These are phyloP conservation scores for Aspergillus conjunctus DNA, from an alignment of 495 filamentous ascomycete species.

Conservation along the genomic window DNA sequence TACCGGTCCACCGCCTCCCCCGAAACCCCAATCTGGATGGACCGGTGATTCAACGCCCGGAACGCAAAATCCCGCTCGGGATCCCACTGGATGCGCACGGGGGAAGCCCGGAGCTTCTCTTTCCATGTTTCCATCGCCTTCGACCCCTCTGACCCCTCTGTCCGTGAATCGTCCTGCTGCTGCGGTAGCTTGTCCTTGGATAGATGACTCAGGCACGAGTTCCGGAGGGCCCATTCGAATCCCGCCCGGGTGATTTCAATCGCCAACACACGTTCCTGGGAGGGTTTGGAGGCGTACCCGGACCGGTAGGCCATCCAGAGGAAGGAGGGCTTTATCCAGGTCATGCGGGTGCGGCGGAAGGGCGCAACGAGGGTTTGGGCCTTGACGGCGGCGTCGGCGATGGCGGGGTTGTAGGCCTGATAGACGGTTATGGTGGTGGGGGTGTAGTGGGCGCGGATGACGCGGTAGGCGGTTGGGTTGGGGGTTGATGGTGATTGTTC, in stretches of 20 bases:
- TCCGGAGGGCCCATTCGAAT: slow-evolving; percentile 44
- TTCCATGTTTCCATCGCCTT: too few species aligned
- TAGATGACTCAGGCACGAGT: slow-evolving; percentile 25
- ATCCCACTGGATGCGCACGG: slow-evolving; percentile 63
- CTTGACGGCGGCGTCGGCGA: slow-evolving; percentile 56
- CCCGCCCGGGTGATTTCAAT: slow-evolving; percentile 48
- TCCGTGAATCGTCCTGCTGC: too few species aligned
- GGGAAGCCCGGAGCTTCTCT: slow-evolving; percentile 33
- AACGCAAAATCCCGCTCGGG: slow-evolving; percentile 54
- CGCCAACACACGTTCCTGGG: slow-evolving; percentile 57
- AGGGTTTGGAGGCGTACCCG: slow-evolving; percentile 53
- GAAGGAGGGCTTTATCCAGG: slow-evolving; percentile 69
- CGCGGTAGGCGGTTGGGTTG: slow-evolving; percentile 37
- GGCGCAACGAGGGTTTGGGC: slow-evolving; percentile 52
- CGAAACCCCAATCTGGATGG: slow-evolving; percentile 64
- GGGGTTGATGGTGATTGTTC: background rate
- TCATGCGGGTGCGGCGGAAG: slow-evolving; percentile 60
- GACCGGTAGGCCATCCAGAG: slow-evolving; percentile 66
- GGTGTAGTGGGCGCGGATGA: slow-evolving; percentile 56
- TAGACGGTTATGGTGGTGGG: slow-evolving; percentile 59
- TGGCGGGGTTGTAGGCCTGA: slow-evolving; percentile 59
- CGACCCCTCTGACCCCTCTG: too few species aligned
- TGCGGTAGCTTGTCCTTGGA: slow-evolving; percentile 10
- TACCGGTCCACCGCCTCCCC: slow-evolving; percentile 42
- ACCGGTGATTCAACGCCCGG: slow-evolving; percentile 47